A percentile compares a stretch with the other conserved stretches of the same genome.
phyloP scores from a whole-genome alignment of 1,284 basidiomycete genomes.

The Irpex sp. region DNA sequence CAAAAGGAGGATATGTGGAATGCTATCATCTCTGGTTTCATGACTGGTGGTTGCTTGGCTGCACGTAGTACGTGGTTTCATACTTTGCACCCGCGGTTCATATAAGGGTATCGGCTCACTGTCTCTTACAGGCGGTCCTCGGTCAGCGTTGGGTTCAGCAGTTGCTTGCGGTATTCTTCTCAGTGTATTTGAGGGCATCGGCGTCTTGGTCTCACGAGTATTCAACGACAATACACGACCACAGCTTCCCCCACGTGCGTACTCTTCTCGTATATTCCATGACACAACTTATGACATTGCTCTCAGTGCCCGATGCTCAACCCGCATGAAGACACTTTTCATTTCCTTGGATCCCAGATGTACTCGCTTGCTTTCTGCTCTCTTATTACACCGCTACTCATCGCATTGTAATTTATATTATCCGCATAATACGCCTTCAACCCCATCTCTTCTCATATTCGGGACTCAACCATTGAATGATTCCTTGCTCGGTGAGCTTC shows the following conservation, averaged over 20 bases:
- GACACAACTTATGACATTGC: neutral
- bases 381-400: constrained; percentile 23
- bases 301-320: constrained; percentile 42
- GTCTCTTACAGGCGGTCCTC: constrained; percentile 82
- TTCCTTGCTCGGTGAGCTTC: no score
- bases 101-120: constrained; percentile 17
- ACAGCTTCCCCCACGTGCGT: constrained; percentile 63
- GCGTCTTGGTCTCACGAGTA: constrained; percentile 86
- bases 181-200: constrained; percentile 96
- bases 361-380: constrained; percentile 29
- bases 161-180: constrained; percentile 97
- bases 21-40: constrained; percentile 97
- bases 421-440: neutral
- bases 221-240: constrained; percentile 88
- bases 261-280: neutral
- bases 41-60: constrained; percentile 97
- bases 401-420: constrained; percentile 9
- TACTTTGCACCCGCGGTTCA: constrained; percentile 7
- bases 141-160: constrained; percentile 90
- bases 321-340: constrained; percentile 22
- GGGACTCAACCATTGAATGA: neutral
- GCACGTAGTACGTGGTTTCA: constrained; percentile 83
- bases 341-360: constrained; percentile 32
- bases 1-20: constrained; percentile 99
- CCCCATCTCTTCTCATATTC: neutral